These are phyloP conservation scores for Vigna unguiculata DNA, from an alignment of 306 rosid species.

Conservation along the genomic window DNA sequence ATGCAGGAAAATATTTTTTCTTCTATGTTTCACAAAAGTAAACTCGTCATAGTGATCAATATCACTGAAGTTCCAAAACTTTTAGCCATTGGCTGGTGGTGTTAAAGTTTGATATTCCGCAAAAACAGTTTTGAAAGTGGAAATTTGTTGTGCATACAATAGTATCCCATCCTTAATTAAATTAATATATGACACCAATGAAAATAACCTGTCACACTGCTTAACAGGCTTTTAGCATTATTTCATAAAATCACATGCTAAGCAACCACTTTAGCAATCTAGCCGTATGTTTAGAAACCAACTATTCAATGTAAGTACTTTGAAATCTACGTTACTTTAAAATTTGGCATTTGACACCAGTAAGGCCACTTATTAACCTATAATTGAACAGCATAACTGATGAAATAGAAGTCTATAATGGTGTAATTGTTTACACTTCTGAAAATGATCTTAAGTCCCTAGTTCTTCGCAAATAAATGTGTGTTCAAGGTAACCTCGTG, in stretches of 20 bases:
- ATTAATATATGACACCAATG: neutral
- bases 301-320: neutral
- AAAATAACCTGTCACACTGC: slow-evolving; percentile 2
- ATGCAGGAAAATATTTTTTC: neutral
- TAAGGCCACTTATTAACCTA: slow-evolving; percentile 7
- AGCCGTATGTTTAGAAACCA: neutral
- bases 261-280: neutral
- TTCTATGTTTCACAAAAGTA: slow-evolving; percentile 12
- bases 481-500: neutral
- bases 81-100: neutral
- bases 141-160: slow-evolving; percentile 16
- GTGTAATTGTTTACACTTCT: neutral
- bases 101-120: neutral
- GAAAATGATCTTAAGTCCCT: neutral
- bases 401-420: neutral
- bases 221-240: neutral
- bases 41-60: slow-evolving; percentile 6
- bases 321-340: slow-evolving; percentile 15
- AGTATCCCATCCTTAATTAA: slow-evolving; percentile 5
- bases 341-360: slow-evolving; percentile 30
- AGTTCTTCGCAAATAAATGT: neutral
- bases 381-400: slow-evolving; percentile 1
- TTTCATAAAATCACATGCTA: neutral
- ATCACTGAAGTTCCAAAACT: neutral
- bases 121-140: slow-evolving; percentile 3